Conservation (phyloP, 192 early-diverging fungal genomes). For the Linnemannia schmuckeri region DNA sequence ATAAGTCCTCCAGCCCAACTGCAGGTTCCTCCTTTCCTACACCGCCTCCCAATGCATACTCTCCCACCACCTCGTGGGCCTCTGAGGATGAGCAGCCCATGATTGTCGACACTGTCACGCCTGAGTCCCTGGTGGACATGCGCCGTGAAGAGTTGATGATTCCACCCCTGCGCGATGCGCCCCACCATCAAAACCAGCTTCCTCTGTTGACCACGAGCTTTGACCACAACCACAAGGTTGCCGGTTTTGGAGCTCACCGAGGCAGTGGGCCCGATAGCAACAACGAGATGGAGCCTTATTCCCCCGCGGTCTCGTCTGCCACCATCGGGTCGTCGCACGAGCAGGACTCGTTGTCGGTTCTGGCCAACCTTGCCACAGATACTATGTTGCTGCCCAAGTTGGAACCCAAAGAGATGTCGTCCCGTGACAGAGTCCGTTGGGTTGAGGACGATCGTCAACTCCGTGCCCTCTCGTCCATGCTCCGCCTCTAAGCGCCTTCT, state of each 20-base stretch:
- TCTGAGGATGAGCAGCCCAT: constrained; percentile 52
- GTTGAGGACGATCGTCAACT: constrained; percentile 53
- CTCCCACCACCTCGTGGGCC: constrained; percentile 44
- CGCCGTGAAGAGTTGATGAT: constrained; percentile 32
- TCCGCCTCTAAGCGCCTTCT: constrained; percentile 29
- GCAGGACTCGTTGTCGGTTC: constrained; percentile 49
- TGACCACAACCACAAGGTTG: constrained; percentile 26
- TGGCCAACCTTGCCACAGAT: constrained; percentile 51
- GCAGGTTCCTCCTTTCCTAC: constrained; percentile 35
- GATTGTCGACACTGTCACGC: constrained; percentile 22
- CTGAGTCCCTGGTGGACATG: constrained; percentile 21
- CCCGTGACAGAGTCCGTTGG: constrained; percentile 46
- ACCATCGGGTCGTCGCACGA: constrained; percentile 15
- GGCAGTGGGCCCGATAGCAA: neutral
- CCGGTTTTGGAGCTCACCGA: neutral
- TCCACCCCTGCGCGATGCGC: constrained; percentile 25
- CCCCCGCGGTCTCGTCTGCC: neutral
- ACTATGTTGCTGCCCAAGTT: constrained; percentile 43
- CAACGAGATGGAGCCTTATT: constrained; percentile 18
- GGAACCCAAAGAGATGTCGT: constrained; percentile 46
- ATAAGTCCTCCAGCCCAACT: constrained; percentile 41
- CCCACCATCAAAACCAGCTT: neutral
- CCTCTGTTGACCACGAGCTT: constrained; percentile 32
- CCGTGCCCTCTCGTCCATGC: constrained; percentile 49
- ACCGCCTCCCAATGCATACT: constrained; percentile 41